Percentiles rank a stretch among this genome's conserved stretches.
These are phyloP conservation scores for Geotrichum aggregatum DNA, from an alignment of 1,139 yeast species.

Conservation along the genomic window DNA sequence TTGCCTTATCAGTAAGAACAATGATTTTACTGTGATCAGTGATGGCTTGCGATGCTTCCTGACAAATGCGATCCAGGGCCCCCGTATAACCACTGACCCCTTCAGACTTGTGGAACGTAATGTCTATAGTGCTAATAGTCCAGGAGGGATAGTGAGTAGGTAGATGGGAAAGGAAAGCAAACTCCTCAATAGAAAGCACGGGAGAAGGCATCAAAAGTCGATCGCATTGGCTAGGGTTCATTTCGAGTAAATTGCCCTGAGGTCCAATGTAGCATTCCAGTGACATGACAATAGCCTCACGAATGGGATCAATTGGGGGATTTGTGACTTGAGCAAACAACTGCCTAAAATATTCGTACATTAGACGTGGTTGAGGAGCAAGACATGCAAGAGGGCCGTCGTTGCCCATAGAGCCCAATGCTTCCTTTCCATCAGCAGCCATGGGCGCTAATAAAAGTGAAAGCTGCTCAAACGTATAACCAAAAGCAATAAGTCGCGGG, in stretches of 20 bases:
- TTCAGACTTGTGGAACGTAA: constrained; percentile 77
- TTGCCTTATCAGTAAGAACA: constrained; percentile 66
- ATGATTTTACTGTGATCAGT: constrained; percentile 69
- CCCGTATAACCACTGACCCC: constrained; percentile 82
- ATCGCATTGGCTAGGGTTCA: constrained; percentile 88
- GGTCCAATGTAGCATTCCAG: constrained; percentile 96
- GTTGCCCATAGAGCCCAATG: constrained; percentile 97
- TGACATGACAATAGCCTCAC: constrained; percentile 95
- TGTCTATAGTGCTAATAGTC: constrained; percentile 78
- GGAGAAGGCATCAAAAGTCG: constrained; percentile 80
- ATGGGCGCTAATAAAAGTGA: constrained; percentile 81
- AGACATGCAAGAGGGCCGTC: constrained; percentile 93
- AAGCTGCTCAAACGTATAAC: constrained; percentile 89
- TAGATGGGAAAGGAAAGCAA: constrained; percentile 68
- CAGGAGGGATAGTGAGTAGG: constrained; percentile 76
- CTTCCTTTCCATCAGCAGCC: constrained; percentile 90
- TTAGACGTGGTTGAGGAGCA: constrained; percentile 83
- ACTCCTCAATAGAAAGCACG: constrained; percentile 66
- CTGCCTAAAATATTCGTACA: constrained; percentile 92
- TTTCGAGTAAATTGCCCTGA: constrained; percentile 90
- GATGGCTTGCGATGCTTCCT: constrained; percentile 81
- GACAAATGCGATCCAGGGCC: constrained; percentile 81
- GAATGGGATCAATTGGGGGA: constrained; percentile 97
- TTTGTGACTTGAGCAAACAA: constrained; percentile 97
- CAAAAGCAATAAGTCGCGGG: constrained; percentile 79